Conservation (phyloP, 2,329 filamentous ascomycete species). For the Chalaropsis ovoidea region DNA sequence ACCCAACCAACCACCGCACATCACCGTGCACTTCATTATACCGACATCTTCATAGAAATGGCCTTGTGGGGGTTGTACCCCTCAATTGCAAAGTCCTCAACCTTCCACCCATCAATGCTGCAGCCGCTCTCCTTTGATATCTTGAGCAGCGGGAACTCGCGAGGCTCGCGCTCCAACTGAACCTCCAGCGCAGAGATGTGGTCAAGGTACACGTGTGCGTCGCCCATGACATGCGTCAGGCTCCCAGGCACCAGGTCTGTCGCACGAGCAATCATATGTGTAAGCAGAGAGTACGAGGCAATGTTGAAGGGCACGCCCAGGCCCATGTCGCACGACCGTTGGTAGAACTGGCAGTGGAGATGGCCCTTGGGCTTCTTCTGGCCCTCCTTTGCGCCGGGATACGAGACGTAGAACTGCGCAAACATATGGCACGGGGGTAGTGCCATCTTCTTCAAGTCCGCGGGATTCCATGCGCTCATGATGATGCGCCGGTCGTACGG, state of each 20-base stretch:
- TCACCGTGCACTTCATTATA: slow-evolving; percentile 41
- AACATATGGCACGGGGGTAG: slow-evolving; percentile 96
- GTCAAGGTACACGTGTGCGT: slow-evolving; percentile 92
- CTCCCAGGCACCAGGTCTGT: slow-evolving; percentile 76
- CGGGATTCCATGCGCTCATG: slow-evolving; percentile 86
- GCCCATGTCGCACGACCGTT: slow-evolving; percentile 92
- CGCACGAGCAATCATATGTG: slow-evolving; percentile 87
- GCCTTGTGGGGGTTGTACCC: slow-evolving; percentile 85
- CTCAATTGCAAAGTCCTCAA: slow-evolving; percentile 76
- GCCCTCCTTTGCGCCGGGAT: slow-evolving; percentile 39
- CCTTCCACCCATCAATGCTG: slow-evolving; percentile 80
- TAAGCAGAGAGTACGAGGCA: slow-evolving; percentile 82
- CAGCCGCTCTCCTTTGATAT: slow-evolving; percentile 59
- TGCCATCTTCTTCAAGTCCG: slow-evolving; percentile 77
- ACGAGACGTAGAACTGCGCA: slow-evolving; percentile 88
- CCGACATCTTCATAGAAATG: slow-evolving; percentile 98
- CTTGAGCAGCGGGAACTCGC: slow-evolving; percentile 66
- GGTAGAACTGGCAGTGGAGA: slow-evolving; percentile 82
- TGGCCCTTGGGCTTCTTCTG: slow-evolving; percentile 50
- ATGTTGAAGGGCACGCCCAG: slow-evolving; percentile 98
- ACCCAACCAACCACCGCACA: no score
- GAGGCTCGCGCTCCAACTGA: slow-evolving; percentile 71
- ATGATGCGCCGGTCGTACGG: slow-evolving; percentile 88
- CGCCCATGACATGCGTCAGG: slow-evolving; percentile 91
- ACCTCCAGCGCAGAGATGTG: slow-evolving; percentile 77